Evolutionary conservation across 2,329 filamentous ascomycete species (phyloP), one percentile per base, ranked within the genome.

Genomic region (Trichoderma pleuroti): DNA sequence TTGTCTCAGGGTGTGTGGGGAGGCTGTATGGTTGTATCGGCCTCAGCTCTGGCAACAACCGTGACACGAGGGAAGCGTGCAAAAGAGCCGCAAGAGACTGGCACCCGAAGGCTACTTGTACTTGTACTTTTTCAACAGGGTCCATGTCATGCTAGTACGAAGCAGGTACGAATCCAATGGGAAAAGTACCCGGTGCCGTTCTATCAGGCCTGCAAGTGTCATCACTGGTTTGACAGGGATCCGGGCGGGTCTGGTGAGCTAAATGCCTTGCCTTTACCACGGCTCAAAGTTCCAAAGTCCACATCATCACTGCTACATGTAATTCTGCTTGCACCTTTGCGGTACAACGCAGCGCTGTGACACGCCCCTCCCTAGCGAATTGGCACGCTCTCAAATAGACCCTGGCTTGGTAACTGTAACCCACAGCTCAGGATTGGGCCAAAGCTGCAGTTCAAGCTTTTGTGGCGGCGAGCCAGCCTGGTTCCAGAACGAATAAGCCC

Each of bases 401-500:
- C 56, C 56, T 24, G 32, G 39, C 65, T 34, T 10, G n/a, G n/a
- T n/a, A n/a, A n/a, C 5, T 42, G 28, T 56, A 61, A 34, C 18
- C 56, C 65, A 57, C 56, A 8, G 26, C 36, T 68, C 54, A 60
- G 36, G 32, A 34, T 49, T 36, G 56, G 65, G 14, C 18, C 36
- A 61, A 52, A 21, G 26, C 24, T 18, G 21, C 52, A 42, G 64
- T 57, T 57, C 52, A 68, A 68, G 65, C 65, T 68, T 68, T 61
- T 61, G 65, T 21, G 56, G 42, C 65, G 26, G 16, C 65, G 49
- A 28, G 63, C 63, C 21, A 49, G 10, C 21, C 24, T 14, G 28
- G 65, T 52, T 68, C 39, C 56, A 68, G 65, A 68, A 52, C 56
- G 56, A 49, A 34, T 60, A 18, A 46, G 36, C 56, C 56, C 39